Base-by-base conservation (phyloP, 306 rosid species). In the Rubus parviflorus region DNA sequence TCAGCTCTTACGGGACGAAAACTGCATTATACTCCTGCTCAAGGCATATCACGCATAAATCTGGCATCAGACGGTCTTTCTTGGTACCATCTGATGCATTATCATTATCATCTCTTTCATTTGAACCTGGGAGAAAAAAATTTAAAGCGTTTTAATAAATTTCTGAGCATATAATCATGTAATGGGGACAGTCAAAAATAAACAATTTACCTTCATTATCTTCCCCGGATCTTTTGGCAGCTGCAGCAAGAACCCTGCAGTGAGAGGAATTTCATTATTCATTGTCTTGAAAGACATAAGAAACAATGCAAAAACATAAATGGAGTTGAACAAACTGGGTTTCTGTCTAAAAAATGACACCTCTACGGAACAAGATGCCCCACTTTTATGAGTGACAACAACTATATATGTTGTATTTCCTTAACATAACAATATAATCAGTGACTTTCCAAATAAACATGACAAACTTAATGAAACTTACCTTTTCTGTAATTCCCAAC, bases 221-320 rank as follows among this genome's bases (percentile, higher is more conserved):
- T 81, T 86, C 87, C 73, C 89, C 90, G 6, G 92, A 83, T 85
- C 86, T 87, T 82, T 88, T 95, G 61, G 98, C 90, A 78, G 99
- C 97, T 6, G 99, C 99, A 75, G 97, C 97, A 49, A 92, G 92
- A 85, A 95, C 99, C 91, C 99, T 95, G 86, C 81, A 87, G 20
- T 60, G 40, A 86, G 81, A 81, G 77, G 70, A 65, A 64, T 46
- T 37, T 83, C 20, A 56, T 22, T 23, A 77, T 60, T 69, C 51
- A 45, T 47, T 70, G 52, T 66, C 40, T 47, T 23, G 51, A 70
- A 41, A 79, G 64, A 73, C 41, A 1, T 40, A 20, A 8, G 22
- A 56, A 41, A 73, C 40, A 40, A 56, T 23, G 51, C 56, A 74
- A 54, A 40, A 63, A 61, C 38, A 66, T 11, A 38, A 19, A 35